These are phyloP conservation scores for Cyberlindnera euphorbiiphila DNA, from an alignment of 805 yeast species.

Conservation along the genomic window DNA sequence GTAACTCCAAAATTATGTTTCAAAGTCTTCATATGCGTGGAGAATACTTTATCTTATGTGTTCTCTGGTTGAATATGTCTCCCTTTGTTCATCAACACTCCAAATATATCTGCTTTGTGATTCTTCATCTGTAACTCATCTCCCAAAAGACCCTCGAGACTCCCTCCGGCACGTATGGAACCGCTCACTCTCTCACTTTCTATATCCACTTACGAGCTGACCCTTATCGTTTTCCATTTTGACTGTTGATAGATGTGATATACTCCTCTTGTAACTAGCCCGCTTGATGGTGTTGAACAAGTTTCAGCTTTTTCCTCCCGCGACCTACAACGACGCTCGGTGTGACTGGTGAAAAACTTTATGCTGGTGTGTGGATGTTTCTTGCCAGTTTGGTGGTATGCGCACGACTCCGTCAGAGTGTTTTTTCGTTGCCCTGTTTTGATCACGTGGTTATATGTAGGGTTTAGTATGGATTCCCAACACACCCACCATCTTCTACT, in stretches of 20 bases:
- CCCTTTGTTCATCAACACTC: neutral
- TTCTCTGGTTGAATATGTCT: too few species aligned
- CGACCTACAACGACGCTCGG: conserved; percentile 6
- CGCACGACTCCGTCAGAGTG: too few species aligned
- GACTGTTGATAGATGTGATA: conserved; percentile 29
- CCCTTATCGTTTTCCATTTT: conserved; percentile 99
- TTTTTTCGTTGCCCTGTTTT: conserved; percentile 9
- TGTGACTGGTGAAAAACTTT: conserved; percentile 19
- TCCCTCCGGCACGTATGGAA: neutral
- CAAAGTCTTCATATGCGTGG: too few species aligned
- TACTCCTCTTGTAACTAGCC: neutral
- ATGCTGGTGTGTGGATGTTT: conserved; percentile 11
- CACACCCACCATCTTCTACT: too few species aligned
- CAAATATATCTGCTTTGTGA: neutral
- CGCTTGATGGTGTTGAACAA: conserved; percentile 12
- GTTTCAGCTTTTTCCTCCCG: conserved; percentile 15
- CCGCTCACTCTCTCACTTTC: conserved; percentile 2
- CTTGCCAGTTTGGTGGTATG: neutral
- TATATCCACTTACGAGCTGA: conserved; percentile 79
- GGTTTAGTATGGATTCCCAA: too few species aligned
- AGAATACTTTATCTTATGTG: too few species aligned
- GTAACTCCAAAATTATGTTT: too few species aligned
- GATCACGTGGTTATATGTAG: conserved; percentile 6
- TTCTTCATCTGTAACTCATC: neutral
- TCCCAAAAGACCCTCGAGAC: neutral